Conservation (phyloP, 257 asterid species). For the Pogostemon cablin region DNA sequence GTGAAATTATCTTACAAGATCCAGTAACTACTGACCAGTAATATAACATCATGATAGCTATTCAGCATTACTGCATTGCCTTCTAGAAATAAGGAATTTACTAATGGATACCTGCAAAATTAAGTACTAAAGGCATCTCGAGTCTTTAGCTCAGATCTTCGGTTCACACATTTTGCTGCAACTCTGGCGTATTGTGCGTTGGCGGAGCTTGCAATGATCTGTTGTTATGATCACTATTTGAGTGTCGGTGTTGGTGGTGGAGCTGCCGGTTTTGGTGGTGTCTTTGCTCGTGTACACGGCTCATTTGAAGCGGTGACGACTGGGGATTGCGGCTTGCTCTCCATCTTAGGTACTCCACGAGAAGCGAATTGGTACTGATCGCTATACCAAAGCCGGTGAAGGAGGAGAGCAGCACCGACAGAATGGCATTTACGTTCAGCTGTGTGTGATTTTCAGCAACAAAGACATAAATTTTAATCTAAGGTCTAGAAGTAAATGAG, state of each 20-base stretch:
- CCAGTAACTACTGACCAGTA: not conserved
- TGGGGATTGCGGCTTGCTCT: conserved; percentile 57
- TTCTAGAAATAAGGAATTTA: not conserved
- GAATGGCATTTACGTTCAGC: conserved; percentile 78
- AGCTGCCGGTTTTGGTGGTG: conserved; percentile 14
- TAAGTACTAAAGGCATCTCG: conserved; percentile 3
- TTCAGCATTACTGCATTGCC: too few relatives aligned
- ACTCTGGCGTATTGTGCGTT: not conserved
- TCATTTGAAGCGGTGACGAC: conserved; percentile 41
- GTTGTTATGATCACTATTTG: conserved; percentile 25
- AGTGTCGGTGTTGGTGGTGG: conserved; percentile 13
- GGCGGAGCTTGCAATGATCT: conserved; percentile 40
- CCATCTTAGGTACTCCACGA: conserved; percentile 90
- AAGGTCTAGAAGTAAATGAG: not conserved
- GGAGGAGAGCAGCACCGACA: conserved; percentile 88
- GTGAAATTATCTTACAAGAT: too few relatives aligned
- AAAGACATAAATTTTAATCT: not conserved
- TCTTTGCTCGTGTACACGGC: conserved; percentile 34
- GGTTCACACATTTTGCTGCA: conserved; percentile 35
- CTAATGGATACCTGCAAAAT: not conserved
- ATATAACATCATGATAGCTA: not conserved
- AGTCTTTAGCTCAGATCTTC: not conserved
- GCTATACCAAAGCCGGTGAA: conserved; percentile 97
- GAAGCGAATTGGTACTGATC: conserved; percentile 89
- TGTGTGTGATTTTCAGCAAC: conserved; percentile 39